Conservation (phyloP, 768 basidiomycete genomes). For the Harrya chromipes region DNA sequence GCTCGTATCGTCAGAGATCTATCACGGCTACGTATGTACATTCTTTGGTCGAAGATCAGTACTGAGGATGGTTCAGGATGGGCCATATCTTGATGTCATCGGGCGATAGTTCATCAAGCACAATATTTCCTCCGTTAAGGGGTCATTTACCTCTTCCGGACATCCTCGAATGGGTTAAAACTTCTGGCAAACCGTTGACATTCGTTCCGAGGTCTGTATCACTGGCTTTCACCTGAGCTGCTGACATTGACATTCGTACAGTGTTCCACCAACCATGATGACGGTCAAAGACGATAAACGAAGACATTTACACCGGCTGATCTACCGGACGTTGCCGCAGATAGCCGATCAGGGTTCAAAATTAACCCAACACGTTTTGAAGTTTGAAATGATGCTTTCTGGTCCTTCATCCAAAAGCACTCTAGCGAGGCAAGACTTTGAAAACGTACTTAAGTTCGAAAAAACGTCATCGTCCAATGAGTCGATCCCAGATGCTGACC, state of each 20-base stretch:
- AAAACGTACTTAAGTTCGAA: background rate
- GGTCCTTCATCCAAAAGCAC: background rate
- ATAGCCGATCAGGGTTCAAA: constrained; percentile 3
- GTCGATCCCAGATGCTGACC: background rate
- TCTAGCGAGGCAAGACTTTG: background rate
- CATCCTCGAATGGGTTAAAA: constrained; percentile 45
- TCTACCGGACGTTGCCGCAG: constrained; percentile 41
- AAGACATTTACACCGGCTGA: constrained; percentile 42
- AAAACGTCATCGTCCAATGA: background rate
- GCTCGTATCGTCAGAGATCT: constrained; percentile 11
- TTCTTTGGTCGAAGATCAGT: background rate
- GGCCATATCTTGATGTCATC: constrained; percentile 59
- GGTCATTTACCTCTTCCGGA: constrained; percentile 40
- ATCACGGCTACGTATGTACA: constrained; percentile 41
- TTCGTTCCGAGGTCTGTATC: constrained; percentile 53
- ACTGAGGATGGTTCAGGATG: constrained; percentile 36
- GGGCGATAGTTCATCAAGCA: constrained; percentile 29
- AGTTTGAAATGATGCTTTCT: constrained; percentile 39
- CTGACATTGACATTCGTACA: constrained; percentile 18
- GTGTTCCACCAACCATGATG: constrained; percentile 38
- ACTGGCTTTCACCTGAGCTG: background rate
- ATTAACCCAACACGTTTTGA: constrained; percentile 28
- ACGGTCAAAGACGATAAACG: constrained; percentile 30
- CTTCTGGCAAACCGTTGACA: constrained; percentile 29
- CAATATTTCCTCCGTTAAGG: constrained; percentile 47